phyloP scores from a whole-genome alignment of 2,329 filamentous ascomycete species.

The Leptographium radiaticola region DNA sequence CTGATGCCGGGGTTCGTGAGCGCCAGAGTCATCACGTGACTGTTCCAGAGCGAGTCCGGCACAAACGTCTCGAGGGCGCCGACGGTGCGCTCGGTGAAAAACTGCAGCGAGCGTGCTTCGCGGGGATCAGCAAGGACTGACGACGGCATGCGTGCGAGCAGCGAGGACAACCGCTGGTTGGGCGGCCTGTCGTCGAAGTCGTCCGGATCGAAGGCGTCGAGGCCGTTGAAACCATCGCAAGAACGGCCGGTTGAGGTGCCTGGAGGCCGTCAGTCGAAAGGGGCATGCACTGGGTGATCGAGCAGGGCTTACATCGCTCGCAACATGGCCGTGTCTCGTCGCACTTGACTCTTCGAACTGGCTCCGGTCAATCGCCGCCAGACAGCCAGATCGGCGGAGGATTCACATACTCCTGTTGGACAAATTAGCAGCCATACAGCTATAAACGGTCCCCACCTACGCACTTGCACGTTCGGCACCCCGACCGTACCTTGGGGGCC shows the following conservation, averaged over 20 bases:
- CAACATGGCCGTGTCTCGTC: slow-evolving; percentile 8
- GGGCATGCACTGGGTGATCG: not conserved
- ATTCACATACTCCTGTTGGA: not conserved
- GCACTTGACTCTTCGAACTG: slow-evolving; percentile 8
- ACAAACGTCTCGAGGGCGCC: slow-evolving; percentile 7
- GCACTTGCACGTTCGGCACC: slow-evolving; percentile 10
- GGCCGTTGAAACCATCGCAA: slow-evolving; percentile 4
- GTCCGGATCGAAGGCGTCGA: not conserved
- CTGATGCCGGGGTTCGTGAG: slow-evolving; percentile 7
- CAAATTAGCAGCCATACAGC: not conserved
- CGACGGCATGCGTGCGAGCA: not conserved
- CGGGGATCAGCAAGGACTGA: slow-evolving; percentile 1
- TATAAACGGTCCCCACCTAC: not conserved
- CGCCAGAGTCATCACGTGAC: slow-evolving; percentile 8
- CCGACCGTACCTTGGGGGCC: slow-evolving; percentile 9
- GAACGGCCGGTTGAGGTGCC: slow-evolving; percentile 4
- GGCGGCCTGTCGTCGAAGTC: not conserved
- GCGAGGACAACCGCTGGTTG: not conserved
- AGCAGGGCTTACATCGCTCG: slow-evolving; percentile 3
- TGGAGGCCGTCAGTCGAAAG: not conserved
- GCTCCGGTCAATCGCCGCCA: no score
- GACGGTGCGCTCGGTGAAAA: slow-evolving; percentile 6
- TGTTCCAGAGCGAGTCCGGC: slow-evolving; percentile 9
- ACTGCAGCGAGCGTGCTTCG: slow-evolving; percentile 7
- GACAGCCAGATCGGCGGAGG: no score